These are phyloP conservation scores for Ophiognomonia clavigignenti-juglandacearum DNA, from an alignment of 2,329 filamentous ascomycete species.

Conservation along the genomic window DNA sequence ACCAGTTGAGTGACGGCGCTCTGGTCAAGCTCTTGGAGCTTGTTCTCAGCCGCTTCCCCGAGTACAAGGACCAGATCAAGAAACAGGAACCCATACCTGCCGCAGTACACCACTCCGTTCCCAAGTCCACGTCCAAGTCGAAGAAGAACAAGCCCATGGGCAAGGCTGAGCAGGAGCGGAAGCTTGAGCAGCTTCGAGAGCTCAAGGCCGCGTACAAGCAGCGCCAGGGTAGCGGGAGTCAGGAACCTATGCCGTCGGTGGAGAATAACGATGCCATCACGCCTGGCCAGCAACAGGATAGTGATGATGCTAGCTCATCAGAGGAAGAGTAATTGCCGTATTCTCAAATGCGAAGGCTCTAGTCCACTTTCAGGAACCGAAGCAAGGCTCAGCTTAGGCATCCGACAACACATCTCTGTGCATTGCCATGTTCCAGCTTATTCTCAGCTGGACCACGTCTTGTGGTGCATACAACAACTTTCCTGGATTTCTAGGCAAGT, in stretches of 20 bases:
- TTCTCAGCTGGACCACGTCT: no score
- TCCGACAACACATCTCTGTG: no score
- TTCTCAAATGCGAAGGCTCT: no score
- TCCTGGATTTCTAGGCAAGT: background rate
- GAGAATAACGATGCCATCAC: conserved; percentile 27
- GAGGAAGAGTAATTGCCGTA: conserved; percentile 33
- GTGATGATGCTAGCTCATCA: conserved; percentile 53
- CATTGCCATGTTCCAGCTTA: no score
- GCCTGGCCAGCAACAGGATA: conserved; percentile 26
- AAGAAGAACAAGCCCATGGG: conserved; percentile 78
- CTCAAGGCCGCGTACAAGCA: conserved; percentile 48
- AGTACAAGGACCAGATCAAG: conserved; percentile 28
- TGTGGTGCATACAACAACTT: background rate
- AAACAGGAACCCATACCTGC: conserved; percentile 25
- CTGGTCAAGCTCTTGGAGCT: conserved; percentile 47
- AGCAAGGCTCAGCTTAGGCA: no score
- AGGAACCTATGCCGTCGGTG: conserved; percentile 36
- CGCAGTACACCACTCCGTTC: conserved; percentile 9
- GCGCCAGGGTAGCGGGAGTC: conserved; percentile 41
- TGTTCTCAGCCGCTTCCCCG: conserved; percentile 33
- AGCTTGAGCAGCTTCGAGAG: conserved; percentile 58
- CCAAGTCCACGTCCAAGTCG: conserved; percentile 42
- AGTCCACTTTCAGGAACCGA: no score
- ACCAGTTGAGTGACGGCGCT: conserved; percentile 51
- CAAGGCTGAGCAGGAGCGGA: conserved; percentile 64